Evolutionary conservation across 108 stramenopile genomes (phyloP), one percentile per base, ranked within the genome.

Genomic region (Skeletonema tropicum): DNA sequence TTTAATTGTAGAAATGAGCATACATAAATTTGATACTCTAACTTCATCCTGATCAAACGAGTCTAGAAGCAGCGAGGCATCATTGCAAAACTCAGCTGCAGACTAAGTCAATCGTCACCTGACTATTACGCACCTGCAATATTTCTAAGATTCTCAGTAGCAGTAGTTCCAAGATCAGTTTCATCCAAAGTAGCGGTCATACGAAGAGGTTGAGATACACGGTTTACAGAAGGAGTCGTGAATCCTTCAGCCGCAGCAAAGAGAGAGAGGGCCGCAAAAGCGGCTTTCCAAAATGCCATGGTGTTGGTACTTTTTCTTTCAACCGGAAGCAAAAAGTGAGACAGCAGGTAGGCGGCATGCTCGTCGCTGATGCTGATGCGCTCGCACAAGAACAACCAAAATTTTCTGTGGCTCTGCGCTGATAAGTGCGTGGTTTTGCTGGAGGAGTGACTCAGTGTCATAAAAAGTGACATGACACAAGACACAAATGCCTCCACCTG

Each of bases 261-360:
- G 32, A 62, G 61, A 38, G 61, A 33, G 61, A 62, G 36, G 61
- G 35, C 61, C 61, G 61, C 61, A 38, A 62, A 38, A 25, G 61
- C 61, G 61, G 61, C 61, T 55, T 55, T 55, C 52, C 52, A 55
- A 23, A 55, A 0, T 10, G 52, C 52, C 52, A 55, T 55, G 52
- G 52, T 55, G 52, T 5, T 55, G 4, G 15, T 45, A 45, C 3
- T n/a, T n/a, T n/a, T 3, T n/a, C 42, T n/a, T n/a, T 45, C 3
- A 45, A 15, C 0, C 15, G 5, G 15, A 3, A 45, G 42, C 42
- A 45, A 45, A 45, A 45, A 45, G 42, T 45, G 42, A n/a, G 42
- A 15, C 42, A 45, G 6, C 35, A 6, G n/a, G n/a, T n/a, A n/a
- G n/a, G 5, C 6, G 35, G 9, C 35, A 29, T 29, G 26, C 26